phyloP scores from a whole-genome alignment of 2,329 filamentous ascomycete genomes.

The Diaporthe citri region DNA sequence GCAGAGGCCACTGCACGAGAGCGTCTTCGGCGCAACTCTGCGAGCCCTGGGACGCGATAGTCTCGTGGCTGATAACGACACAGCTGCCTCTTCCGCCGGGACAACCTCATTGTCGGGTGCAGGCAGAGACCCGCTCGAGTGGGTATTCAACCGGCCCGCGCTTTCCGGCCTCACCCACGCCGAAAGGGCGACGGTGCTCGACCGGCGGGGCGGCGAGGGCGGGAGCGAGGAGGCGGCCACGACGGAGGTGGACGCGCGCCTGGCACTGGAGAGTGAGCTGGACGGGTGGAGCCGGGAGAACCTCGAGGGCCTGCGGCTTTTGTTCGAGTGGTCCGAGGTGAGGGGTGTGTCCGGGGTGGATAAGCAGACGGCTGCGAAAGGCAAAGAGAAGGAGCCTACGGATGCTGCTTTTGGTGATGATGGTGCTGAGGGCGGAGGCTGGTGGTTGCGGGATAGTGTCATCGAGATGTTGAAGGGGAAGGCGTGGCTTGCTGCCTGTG shows the following conservation, averaged over 20 bases:
- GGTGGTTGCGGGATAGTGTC: constrained; percentile 69
- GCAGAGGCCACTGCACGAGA: constrained; percentile 75
- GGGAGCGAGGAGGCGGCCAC: constrained; percentile 55
- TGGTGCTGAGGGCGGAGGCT: constrained; percentile 52
- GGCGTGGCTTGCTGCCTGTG: constrained; percentile 64
- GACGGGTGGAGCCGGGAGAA: constrained; percentile 55
- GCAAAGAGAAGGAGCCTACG: constrained; percentile 41
- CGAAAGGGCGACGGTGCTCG: constrained; percentile 75
- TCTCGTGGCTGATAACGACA: constrained; percentile 1
- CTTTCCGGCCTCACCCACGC: constrained; percentile 70
- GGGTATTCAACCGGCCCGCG: constrained; percentile 76
- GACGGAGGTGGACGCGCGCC: constrained; percentile 74
- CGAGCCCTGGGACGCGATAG: constrained; percentile 72
- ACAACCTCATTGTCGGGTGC: constrained; percentile 38
- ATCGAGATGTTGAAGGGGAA: constrained; percentile 68
- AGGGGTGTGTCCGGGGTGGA: constrained; percentile 50
- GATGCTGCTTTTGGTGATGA: constrained; percentile 33
- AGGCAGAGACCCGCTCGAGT: constrained; percentile 70
- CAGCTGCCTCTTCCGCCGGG: constrained; percentile 58
- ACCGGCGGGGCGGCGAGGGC: constrained; percentile 60
- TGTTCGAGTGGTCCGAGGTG: constrained; percentile 69
- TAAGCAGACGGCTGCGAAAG: constrained; percentile 18
- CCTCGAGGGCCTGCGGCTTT: constrained; percentile 62
- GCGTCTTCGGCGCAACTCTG: constrained; percentile 79
- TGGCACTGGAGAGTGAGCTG: constrained; percentile 72